Conservation (phyloP, 2,329 filamentous ascomycete species). For the Venturia oleaginea region DNA sequence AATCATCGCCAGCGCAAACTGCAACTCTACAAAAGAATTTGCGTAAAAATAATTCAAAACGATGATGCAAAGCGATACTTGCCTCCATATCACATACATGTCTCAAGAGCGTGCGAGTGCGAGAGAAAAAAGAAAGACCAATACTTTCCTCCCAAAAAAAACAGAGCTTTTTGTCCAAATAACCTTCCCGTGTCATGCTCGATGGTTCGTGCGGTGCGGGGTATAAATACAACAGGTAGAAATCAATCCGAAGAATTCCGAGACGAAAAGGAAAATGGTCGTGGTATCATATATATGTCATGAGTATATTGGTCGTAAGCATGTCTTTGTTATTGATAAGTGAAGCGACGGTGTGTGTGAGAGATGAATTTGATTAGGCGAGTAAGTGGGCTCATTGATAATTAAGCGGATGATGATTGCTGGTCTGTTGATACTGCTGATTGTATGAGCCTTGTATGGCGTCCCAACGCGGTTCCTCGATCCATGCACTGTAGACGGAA, state of each 20-base stretch:
- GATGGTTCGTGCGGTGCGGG: background rate
- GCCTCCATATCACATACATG: background rate
- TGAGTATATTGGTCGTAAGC: background rate
- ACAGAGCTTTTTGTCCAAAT: background rate
- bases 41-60: background rate
- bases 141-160: background rate
- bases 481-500: background rate
- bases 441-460: background rate
- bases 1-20: background rate
- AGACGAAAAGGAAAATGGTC: background rate
- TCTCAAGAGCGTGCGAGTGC: background rate
- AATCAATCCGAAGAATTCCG: background rate
- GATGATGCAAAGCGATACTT: background rate
- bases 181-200: background rate
- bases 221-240: conserved; percentile 5
- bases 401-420: background rate
- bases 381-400: background rate
- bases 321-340: background rate
- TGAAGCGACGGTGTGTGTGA: background rate
- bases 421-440: background rate
- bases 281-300: conserved; percentile 1
- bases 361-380: background rate
- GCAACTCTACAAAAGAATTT: background rate
- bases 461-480: background rate
- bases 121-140: background rate